These are phyloP conservation scores for Tagetes erecta DNA, from an alignment of 129 eudicot genomes.

Conservation along the genomic window DNA sequence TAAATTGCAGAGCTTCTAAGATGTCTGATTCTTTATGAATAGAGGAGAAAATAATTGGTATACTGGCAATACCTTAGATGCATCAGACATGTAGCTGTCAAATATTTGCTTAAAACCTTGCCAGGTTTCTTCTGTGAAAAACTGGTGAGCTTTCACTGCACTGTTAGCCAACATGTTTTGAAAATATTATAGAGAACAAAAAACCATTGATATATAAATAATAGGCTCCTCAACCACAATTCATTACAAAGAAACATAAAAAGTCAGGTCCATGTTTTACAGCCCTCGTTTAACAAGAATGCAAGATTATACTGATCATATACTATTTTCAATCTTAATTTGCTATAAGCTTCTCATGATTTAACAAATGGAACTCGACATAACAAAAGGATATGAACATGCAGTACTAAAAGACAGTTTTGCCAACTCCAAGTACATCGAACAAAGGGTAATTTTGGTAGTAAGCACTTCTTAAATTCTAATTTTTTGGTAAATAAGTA, in stretches of 20 bases:
- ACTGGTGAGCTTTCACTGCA: slow-evolving; percentile 95
- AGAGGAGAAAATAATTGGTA: background rate
- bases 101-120: slow-evolving; percentile 88
- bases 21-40: no score
- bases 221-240: background rate
- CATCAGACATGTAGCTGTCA: slow-evolving; percentile 89
- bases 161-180: slow-evolving; percentile 47
- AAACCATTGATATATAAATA: background rate
- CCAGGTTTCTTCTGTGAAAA: slow-evolving; percentile 89
- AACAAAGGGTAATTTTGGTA: background rate
- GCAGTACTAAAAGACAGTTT: background rate
- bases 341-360: no score
- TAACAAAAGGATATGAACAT: background rate
- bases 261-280: background rate
- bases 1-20: background rate
- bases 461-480: background rate
- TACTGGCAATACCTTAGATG: slow-evolving; percentile 67
- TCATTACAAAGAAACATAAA: background rate
- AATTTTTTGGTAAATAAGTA: background rate
- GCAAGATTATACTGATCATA: background rate
- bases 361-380: background rate
- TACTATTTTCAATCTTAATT: background rate
- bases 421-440: background rate
- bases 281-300: background rate
- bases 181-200: slow-evolving; percentile 36